phyloP scores from a whole-genome alignment of 768 basidiomycete genomes.

The Termitomyces sp. region DNA sequence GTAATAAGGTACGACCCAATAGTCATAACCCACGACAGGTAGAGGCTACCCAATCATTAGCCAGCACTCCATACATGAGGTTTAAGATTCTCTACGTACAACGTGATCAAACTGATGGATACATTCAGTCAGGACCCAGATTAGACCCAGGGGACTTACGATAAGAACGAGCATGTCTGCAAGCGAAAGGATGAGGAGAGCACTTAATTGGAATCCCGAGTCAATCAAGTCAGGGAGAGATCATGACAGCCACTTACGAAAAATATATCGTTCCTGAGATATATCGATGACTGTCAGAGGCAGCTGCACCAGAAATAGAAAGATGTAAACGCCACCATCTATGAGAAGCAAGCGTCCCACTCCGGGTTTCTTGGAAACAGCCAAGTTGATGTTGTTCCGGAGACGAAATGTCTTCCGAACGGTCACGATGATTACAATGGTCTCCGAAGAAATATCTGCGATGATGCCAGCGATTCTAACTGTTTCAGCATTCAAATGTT shows the following conservation, averaged over 20 bases:
- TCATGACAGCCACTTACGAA: conserved; percentile 9
- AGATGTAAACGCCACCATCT: conserved; percentile 13
- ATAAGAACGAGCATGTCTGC: conserved; percentile 14
- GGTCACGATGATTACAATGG: conserved; percentile 23
- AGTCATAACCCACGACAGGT: conserved; percentile 24
- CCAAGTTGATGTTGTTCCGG: conserved; percentile 14
- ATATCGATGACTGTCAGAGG: not conserved
- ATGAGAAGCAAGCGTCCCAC: conserved; percentile 18
- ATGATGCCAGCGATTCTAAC: conserved; percentile 23
- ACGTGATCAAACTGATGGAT: conserved; percentile 5
- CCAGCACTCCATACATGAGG: not conserved
- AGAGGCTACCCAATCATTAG: conserved; percentile 14
- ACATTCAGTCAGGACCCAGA: not conserved
- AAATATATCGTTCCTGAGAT: conserved; percentile 19
- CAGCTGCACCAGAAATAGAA: not conserved
- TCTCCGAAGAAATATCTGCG: conserved; percentile 23
- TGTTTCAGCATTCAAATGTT: not conserved
- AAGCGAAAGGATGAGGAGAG: conserved; percentile 21
- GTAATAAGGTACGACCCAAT: conserved; percentile 29
- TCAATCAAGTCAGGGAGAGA: not conserved
- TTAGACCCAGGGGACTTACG: conserved; percentile 11
- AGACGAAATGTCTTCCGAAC: conserved; percentile 20
- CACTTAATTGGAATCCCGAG: conserved; percentile 6
- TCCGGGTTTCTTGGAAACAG: conserved; percentile 16
- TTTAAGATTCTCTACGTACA: not conserved